Percentiles rank a stretch among this genome's conserved stretches.
Evolutionary conservation across 2,329 filamentous ascomycete genomes (phyloP).

Genomic region (Fusarium torulosum): DNA sequence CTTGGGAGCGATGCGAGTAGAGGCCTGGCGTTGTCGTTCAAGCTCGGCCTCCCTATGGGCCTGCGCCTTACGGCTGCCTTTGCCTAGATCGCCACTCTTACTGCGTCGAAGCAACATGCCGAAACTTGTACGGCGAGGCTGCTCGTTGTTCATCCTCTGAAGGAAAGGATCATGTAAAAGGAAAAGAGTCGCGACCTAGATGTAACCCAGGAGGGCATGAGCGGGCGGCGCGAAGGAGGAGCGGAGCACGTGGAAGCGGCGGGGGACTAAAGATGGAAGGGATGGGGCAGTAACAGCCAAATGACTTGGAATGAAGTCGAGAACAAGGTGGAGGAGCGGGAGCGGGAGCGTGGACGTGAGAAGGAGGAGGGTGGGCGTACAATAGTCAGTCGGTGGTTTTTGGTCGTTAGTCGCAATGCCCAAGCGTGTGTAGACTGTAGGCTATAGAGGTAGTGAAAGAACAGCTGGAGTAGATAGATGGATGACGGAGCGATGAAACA

Average conservation of each 20-base stretch:
- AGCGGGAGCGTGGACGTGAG: constrained; percentile 27
- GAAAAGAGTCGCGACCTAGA: constrained; percentile 41
- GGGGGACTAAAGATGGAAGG: constrained; percentile 30
- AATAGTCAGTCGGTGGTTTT: constrained; percentile 21
- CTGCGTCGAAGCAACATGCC: constrained; percentile 74
- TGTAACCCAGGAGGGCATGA: constrained; percentile 34
- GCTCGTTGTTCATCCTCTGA: constrained; percentile 50
- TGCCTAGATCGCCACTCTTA: constrained; percentile 75
- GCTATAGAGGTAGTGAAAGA: no score
- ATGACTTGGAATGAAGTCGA: constrained; percentile 31
- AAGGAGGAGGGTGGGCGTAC: constrained; percentile 23
- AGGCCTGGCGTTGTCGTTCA: constrained; percentile 63
- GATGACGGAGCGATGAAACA: constrained; percentile 6
- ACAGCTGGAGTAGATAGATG: constrained; percentile 1
- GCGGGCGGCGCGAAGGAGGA: constrained; percentile 36
- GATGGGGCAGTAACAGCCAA: constrained; percentile 33
- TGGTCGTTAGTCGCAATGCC: constrained; percentile 17
- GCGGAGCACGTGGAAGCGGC: constrained; percentile 44
- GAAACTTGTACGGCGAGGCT: constrained; percentile 59
- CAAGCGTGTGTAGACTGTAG: constrained; percentile 32
- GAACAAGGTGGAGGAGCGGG: constrained; percentile 32
- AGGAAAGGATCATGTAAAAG: constrained; percentile 43
- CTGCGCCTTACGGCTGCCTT: constrained; percentile 70
- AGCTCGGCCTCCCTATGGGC: constrained; percentile 64
- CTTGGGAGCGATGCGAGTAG: constrained; percentile 63